Evolutionary conservation across 768 basidiomycete species (phyloP), one percentile per base, ranked within the genome.

Genomic region (Leccinum disarticulatum): DNA sequence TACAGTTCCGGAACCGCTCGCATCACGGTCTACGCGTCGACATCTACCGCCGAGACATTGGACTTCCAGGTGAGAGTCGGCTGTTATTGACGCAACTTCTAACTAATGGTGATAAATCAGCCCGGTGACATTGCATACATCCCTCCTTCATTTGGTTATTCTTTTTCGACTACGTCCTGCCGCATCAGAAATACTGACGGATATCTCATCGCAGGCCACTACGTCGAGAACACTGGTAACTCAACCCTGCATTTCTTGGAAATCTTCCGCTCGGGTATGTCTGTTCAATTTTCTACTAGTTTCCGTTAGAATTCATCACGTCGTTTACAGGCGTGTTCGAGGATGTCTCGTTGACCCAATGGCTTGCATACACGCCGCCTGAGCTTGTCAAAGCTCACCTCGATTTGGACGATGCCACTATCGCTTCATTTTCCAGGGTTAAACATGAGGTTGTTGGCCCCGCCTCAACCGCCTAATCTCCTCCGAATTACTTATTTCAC

Each of bases 201-300:
- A 56, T 55, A 11, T 1, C 52, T 1, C 7, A 38, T 59, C 63
- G 15, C n/a, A 81, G 85, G 85, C 1, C 87, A 89, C 66, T 87
- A 88, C 66, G 76, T 88, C 28, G 86, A 88, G 68, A 87, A 88
- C 69, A 84, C 79, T 4, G 86, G 86, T 15, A 82, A 85, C 62
- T 77, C 79, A 2, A 81, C 86, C 3, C 68, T 88, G 41, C 76
- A 72, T 60, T 84, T 82, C 66, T 75, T 89, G 6, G 86, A 88
- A 67, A 80, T 88, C n/a, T 83, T 87, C 68, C 81, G 77, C 64
- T 76, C 83, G 30, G 77, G 82, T 80, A 67, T 54, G 73, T 59
- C 5, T 9, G 3, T 41, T 11, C 17, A 19, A 6, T 14, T 27
- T 0, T n/a, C 13, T n/a, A 5, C 35, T n/a, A 8, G 2, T 17